A percentile compares a stretch with the other conserved stretches of the same genome.
Conservation (phyloP, 2,329 filamentous ascomycete species). For the Lasiodiplodia sp. region DNA sequence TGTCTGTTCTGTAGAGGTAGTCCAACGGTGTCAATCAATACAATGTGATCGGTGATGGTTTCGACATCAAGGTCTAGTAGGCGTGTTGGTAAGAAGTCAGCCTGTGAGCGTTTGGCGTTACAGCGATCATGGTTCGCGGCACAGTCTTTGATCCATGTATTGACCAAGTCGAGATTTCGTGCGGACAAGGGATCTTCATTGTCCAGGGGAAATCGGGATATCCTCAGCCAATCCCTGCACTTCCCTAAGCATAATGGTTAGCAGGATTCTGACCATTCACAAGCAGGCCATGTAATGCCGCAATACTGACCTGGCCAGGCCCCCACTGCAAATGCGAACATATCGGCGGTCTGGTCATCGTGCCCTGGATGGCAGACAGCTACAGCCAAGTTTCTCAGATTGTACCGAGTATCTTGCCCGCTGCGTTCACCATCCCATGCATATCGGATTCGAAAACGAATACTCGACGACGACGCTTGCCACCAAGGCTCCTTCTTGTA, state of each 20-base stretch:
- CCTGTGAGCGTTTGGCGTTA: not conserved
- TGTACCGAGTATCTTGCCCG: not conserved
- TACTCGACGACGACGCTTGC: not conserved
- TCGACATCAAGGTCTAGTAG: not conserved
- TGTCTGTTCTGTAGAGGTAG: not conserved
- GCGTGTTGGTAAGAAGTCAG: slow-evolving; percentile 5
- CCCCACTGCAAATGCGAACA: not conserved
- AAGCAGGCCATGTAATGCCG: no score
- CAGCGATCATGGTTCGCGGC: not conserved
- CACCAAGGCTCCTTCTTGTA: not conserved
- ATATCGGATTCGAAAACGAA: not conserved
- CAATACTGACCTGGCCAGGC: not conserved
- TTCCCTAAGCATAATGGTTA: not conserved
- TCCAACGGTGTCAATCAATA: not conserved
- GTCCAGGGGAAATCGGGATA: not conserved
- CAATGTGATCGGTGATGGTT: not conserved
- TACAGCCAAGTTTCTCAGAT: not conserved
- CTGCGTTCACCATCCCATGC: not conserved
- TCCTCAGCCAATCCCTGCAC: not conserved
- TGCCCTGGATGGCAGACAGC: not conserved
- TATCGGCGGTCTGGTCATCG: not conserved
- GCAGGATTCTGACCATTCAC: not conserved
- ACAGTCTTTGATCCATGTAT: slow-evolving; percentile 3
- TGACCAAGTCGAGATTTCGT: not conserved
- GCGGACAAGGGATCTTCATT: not conserved